Percentiles rank a stretch among this genome's conserved stretches.
These are phyloP conservation scores for Neohortaea acidophila DNA, from an alignment of 495 filamentous ascomycete genomes.

Conservation along the genomic window DNA sequence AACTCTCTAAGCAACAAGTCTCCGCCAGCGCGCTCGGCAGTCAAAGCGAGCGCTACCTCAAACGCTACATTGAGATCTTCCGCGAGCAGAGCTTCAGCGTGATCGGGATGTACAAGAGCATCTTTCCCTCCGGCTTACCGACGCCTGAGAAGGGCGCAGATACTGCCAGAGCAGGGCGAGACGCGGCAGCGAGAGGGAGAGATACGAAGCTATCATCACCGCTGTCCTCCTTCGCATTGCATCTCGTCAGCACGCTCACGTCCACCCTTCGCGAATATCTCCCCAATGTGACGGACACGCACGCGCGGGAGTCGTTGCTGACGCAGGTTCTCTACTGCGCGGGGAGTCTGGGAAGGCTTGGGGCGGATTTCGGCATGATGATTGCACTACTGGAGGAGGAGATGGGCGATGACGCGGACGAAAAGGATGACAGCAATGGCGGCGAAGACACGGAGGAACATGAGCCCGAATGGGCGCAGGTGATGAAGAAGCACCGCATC, in stretches of 20 bases:
- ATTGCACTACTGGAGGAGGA: constrained; percentile 50
- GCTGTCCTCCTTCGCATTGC: constrained; percentile 68
- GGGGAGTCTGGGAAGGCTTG: constrained; percentile 77
- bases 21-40: constrained; percentile 50
- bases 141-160: constrained; percentile 8
- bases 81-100: constrained; percentile 95
- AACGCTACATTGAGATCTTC: constrained; percentile 94
- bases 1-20: not conserved
- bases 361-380: constrained; percentile 84
- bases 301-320: constrained; percentile 66
- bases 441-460: constrained; percentile 18
- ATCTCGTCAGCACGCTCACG: constrained; percentile 68
- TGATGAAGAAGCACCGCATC: constrained; percentile 77
- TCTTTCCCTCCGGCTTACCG: constrained; percentile 48
- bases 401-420: constrained; percentile 31
- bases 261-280: constrained; percentile 67
- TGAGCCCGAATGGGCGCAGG: constrained; percentile 69
- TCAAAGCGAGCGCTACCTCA: constrained; percentile 87
- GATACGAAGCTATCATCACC: constrained; percentile 45
- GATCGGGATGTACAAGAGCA: constrained; percentile 77
- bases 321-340: constrained; percentile 95
- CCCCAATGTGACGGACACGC: constrained; percentile 65
- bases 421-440: constrained; percentile 33
- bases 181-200: no score
- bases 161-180: no score